Percentiles rank a stretch among this genome's conserved stretches.
phyloP scores from a whole-genome alignment of 1,284 basidiomycete genomes.

The Ustilago xerochloae region DNA sequence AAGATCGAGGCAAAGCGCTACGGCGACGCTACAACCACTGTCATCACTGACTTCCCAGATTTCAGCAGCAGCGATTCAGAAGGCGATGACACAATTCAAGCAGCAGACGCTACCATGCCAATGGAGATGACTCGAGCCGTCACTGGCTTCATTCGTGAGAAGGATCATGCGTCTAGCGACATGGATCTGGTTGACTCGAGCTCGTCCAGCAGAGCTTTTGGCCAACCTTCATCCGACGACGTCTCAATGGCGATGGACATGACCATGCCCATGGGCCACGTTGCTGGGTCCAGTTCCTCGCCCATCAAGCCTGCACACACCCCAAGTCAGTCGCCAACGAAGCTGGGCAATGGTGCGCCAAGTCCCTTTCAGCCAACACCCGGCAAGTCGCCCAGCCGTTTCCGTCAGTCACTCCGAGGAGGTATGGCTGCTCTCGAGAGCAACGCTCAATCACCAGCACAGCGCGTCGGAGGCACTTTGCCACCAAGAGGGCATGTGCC shows the following conservation, averaged over 20 bases:
- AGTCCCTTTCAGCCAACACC: conserved; percentile 43
- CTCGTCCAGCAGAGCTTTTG: conserved; percentile 16
- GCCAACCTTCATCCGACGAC: conserved; percentile 27
- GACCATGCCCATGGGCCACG: conserved; percentile 47
- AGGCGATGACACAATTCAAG: conserved; percentile 34
- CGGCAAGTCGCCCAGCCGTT: conserved; percentile 39
- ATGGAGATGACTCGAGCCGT: conserved; percentile 51
- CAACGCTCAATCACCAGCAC: conserved; percentile 31
- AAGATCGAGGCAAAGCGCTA: conserved; percentile 42
- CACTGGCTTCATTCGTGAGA: conserved; percentile 43
- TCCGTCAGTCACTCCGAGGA: conserved; percentile 48
- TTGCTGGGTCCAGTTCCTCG: conserved; percentile 21
- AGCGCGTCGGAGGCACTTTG: conserved; percentile 29
- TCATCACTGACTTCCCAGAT: conserved; percentile 34
- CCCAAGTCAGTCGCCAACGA: conserved; percentile 8
- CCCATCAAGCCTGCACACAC: conserved; percentile 27
- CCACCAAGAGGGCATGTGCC: conserved; percentile 22
- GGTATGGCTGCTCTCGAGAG: conserved; percentile 42
- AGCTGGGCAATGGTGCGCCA: conserved; percentile 26
- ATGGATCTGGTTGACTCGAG: conserved; percentile 45
- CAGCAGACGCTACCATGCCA: conserved; percentile 38
- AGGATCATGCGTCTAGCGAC: conserved; percentile 41
- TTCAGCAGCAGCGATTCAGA: conserved; percentile 36
- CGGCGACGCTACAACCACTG: conserved; percentile 39
- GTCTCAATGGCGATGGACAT: conserved; percentile 54